Evolutionary conservation across 169 alveolate species (phyloP), one percentile per base, ranked within the genome.

Genomic region (Eimeria necatrix): DNA sequence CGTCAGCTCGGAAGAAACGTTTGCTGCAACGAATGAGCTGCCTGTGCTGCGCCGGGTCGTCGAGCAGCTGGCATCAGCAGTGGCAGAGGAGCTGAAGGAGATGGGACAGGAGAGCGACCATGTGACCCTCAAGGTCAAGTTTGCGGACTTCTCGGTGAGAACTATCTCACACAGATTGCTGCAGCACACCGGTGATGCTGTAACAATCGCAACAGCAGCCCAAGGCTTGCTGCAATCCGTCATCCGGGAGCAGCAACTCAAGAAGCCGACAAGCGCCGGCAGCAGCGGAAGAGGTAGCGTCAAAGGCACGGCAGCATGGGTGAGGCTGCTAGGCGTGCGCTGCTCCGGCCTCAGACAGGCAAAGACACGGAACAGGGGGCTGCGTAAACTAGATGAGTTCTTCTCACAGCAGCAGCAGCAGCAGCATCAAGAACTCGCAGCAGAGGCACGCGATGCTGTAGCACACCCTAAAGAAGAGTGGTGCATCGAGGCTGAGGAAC

Each of bases 241-340:
- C 80, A 20, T 84, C 64, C 60, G 92, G 92, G 92, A 60, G 61
- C 74, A 84, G 92, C 74, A 59, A 41, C 92, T 84, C 60, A 84
- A 84, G 60, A 53, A 59, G 61, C 92, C 53, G 48, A n/a, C 78
- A 32, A 84, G 26, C 80, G 22, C 64, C 61, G 49, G 60, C 56
- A 10, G 60, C 84, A 80, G 10, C 70, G 20, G 68, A 64, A 59
- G 10, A 1, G 48, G 61, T 9, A 18, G 8, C 48, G 4, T 60
- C 41, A 84, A 41, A 41, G 78, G 92, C 59, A 32, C 61, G n/a
- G 78, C 73, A 4, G 32, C 78, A 0, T 84, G 92, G 92, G 92
- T 84, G 61, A 26, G 92, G 60, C 78, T 84, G 59, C 78, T 84
- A 41, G 92, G 92, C 80, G 92, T 84, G 92, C 92, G 92, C n/a